Percentiles rank a stretch among this genome's conserved stretches.
Evolutionary conservation across 2,329 filamentous ascomycete species (phyloP).

Genomic region (Colletotrichum sp.): DNA sequence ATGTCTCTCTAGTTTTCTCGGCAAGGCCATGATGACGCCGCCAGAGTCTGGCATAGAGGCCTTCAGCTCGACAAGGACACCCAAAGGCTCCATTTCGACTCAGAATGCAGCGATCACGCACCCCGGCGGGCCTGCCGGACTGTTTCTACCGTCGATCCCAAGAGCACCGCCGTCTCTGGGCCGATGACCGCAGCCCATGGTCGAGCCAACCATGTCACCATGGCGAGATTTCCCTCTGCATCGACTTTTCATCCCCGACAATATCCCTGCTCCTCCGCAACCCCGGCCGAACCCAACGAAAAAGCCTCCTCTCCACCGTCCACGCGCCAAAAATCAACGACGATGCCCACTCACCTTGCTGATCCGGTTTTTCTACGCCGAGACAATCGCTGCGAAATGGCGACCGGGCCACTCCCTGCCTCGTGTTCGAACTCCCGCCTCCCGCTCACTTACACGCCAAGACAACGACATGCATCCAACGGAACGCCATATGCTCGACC

Average conservation of each 20-base stretch:
- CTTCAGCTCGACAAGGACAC: neutral
- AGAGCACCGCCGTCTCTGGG: neutral
- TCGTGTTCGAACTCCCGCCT: neutral
- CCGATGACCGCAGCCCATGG: neutral
- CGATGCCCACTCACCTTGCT: neutral
- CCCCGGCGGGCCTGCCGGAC: neutral
- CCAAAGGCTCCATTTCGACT: neutral
- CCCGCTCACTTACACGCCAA: neutral
- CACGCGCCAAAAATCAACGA: neutral
- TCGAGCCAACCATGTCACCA: neutral
- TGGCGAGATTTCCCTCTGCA: neutral
- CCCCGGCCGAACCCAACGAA: neutral
- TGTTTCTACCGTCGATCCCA: neutral
- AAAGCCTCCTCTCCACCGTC: neutral
- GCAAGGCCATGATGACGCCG: neutral
- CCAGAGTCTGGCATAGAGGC: neutral
- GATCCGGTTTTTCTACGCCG: conserved; percentile 9
- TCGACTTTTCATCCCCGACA: neutral
- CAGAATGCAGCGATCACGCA: neutral
- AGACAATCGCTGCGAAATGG: neutral
- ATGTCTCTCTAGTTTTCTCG: neutral
- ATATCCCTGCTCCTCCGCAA: neutral
- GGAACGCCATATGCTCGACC: neutral
- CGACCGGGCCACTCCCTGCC: neutral
- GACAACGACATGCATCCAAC: neutral